These are phyloP conservation scores for Nemania diffusa DNA, from an alignment of 2,329 filamentous ascomycete genomes.

Conservation along the genomic window DNA sequence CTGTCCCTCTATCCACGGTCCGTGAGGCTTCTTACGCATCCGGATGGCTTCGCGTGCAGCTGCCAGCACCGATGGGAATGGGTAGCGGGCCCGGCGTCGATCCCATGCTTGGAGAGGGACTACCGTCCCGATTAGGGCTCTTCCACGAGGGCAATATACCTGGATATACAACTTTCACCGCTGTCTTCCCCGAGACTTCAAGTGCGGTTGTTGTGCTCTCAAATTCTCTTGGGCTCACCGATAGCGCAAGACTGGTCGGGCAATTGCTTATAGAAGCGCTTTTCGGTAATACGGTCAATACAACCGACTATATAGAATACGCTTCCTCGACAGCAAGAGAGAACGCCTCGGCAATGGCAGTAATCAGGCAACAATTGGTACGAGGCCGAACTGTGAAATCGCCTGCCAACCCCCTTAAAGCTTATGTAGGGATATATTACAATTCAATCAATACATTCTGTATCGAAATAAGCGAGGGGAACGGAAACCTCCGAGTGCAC, in stretches of 20 bases:
- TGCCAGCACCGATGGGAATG: not conserved
- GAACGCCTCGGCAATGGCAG: not conserved
- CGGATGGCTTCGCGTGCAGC: not conserved
- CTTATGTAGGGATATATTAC: not conserved
- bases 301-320: not conserved
- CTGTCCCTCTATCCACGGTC: not conserved
- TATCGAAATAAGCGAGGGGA: not conserved
- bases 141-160: conserved; percentile 1
- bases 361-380: not conserved
- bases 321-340: not conserved
- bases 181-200: not conserved
- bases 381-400: not conserved
- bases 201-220: not conserved
- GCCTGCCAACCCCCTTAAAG: not conserved
- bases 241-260: not conserved
- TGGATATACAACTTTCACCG: not conserved
- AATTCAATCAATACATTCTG: not conserved
- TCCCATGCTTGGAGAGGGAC: not conserved
- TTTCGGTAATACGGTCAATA: not conserved
- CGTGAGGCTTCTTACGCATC: not conserved
- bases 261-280: not conserved
- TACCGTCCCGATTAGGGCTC: not conserved
- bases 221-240: not conserved
- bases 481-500: not conserved
- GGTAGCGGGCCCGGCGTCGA: not conserved